These are phyloP conservation scores for Xylaria castorea DNA, from an alignment of 495 filamentous ascomycete genomes.

Conservation along the genomic window DNA sequence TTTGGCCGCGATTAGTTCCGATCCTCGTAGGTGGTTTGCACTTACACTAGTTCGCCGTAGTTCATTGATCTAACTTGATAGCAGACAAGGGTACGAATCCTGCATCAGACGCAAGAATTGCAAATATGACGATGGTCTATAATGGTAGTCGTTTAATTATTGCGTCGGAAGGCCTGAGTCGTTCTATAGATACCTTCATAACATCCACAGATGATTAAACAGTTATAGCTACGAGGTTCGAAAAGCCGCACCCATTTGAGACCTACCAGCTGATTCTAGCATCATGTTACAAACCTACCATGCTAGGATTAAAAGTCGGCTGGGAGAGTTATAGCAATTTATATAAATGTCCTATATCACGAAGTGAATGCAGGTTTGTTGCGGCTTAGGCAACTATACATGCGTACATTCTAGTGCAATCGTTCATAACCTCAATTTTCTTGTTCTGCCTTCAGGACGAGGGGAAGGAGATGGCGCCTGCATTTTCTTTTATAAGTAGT, in stretches of 20 bases:
- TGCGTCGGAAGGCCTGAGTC: not conserved
- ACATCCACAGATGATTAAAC: not conserved
- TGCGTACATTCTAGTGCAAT: not conserved
- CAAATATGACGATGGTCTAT: not conserved
- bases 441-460: not conserved
- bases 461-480: not conserved
- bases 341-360: not conserved
- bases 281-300: not conserved
- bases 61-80: not conserved
- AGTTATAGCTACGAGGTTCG: not conserved
- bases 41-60: too few species aligned
- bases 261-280: not conserved
- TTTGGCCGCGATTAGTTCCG: not conserved
- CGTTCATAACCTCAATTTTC: not conserved
- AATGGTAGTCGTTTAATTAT: not conserved
- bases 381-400: not conserved
- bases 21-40: not conserved
- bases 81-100: not conserved
- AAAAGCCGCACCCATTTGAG: not conserved
- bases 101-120: not conserved
- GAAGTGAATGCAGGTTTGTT: not conserved
- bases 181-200: not conserved
- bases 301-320: not conserved
- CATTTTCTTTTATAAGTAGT: not conserved
- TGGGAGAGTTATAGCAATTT: not conserved